Percentiles rank a stretch among this genome's conserved stretches.
These are phyloP conservation scores for Suaeda aralocaspica DNA, from an alignment of 148 eudicot genomes.

Conservation along the genomic window DNA sequence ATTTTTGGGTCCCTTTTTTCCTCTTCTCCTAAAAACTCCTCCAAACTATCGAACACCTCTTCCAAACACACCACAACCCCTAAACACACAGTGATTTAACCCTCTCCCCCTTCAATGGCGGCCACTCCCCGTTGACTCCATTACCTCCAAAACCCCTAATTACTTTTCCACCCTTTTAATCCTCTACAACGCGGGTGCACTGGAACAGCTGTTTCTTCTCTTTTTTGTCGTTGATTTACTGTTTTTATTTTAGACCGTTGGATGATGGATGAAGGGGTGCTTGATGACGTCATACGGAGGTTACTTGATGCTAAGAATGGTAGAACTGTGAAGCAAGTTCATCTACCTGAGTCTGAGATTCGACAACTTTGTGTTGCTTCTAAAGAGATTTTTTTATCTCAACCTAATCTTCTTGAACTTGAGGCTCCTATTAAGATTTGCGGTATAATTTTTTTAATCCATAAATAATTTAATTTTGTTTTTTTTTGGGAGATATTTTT, in stretches of 20 bases:
- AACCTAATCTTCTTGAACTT: conserved; percentile 84
- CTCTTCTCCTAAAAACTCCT: neutral
- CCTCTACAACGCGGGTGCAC: conserved; percentile 8
- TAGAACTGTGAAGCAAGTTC: conserved; percentile 55
- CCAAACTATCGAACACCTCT: neutral
- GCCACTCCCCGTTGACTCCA: neutral
- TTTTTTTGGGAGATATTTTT: neutral
- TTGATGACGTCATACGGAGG: conserved; percentile 54
- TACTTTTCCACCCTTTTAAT: neutral
- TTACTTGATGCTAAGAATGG: conserved; percentile 57
- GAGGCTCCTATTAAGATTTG: conserved; percentile 93
- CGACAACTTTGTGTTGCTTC: conserved; percentile 58
- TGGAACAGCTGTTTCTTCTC: neutral
- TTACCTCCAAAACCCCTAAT: neutral
- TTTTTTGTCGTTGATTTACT: neutral
- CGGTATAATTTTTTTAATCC: conserved; percentile 29
- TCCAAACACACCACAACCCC: too few species aligned
- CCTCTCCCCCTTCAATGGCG: neutral
- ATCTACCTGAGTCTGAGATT: conserved; percentile 59
- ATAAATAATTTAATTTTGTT: neutral
- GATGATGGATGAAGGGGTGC: conserved; percentile 51
- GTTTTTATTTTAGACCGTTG: neutral
- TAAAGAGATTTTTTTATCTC: conserved; percentile 60
- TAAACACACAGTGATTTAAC: neutral
- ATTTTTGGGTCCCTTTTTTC: neutral